Evolutionary conservation across 176 grass and related monocot species (phyloP).

Genomic region (Secale cereale): DNA sequence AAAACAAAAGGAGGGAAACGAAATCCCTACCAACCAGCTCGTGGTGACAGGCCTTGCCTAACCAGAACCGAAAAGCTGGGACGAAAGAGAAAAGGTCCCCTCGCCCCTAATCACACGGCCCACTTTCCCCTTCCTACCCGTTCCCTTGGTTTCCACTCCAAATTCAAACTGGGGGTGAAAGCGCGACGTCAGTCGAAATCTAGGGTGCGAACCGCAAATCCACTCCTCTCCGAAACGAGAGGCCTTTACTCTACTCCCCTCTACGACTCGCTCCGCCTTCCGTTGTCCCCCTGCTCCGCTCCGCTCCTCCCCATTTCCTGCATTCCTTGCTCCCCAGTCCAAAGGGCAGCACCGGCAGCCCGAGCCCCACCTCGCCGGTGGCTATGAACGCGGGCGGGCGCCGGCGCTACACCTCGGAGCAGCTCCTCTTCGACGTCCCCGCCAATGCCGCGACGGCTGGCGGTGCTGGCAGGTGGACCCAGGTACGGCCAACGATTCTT

Average conservation of each 20-base stretch:
- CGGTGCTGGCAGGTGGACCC: conserved; percentile 48
- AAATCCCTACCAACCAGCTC: conserved; percentile 24
- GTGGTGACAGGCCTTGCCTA: conserved; percentile 16
- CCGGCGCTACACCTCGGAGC: conserved; percentile 66
- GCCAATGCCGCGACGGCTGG: conserved; percentile 32
- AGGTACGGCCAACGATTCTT: conserved; percentile 24
- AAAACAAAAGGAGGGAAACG: neutral
- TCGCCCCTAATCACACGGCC: neutral
- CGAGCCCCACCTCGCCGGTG: conserved; percentile 7
- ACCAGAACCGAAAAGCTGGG: conserved; percentile 21
- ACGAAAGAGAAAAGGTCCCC: neutral
- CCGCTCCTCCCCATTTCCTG: neutral
- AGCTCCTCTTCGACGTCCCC: conserved; percentile 68
- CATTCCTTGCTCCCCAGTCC: neutral
- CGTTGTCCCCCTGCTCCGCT: conserved; percentile 17
- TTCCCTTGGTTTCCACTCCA: conserved; percentile 35
- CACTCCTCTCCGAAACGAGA: neutral
- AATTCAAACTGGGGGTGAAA: conserved; percentile 42
- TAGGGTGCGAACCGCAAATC: conserved; percentile 26
- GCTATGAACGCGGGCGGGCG: conserved; percentile 53
- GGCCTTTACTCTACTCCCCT: neutral
- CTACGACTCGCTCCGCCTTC: conserved; percentile 24
- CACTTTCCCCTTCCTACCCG: neutral
- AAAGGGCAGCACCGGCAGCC: neutral
- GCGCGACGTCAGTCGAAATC: neutral